phyloP scores from a whole-genome alignment of 192 early-diverging fungal genomes.

The Coemansia sp. region DNA sequence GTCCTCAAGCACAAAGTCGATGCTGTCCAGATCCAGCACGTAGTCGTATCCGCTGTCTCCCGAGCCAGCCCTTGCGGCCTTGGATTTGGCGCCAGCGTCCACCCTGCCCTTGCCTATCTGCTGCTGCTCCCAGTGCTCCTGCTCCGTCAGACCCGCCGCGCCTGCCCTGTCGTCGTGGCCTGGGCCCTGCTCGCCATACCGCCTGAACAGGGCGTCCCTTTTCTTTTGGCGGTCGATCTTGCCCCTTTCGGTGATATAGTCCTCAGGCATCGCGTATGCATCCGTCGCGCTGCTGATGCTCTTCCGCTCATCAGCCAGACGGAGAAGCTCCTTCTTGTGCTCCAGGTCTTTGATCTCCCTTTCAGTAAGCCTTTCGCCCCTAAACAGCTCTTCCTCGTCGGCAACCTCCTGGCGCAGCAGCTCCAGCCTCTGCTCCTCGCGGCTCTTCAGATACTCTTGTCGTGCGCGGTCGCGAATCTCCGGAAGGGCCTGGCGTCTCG shows the following conservation, averaged over 20 bases:
- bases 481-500: constrained; percentile 66
- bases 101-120: constrained; percentile 68
- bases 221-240: constrained; percentile 96
- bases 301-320: constrained; percentile 80
- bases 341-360: constrained; percentile 77
- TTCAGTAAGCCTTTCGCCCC: constrained; percentile 68
- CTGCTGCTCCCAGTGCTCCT: constrained; percentile 90
- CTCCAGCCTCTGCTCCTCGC: constrained; percentile 79
- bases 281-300: constrained; percentile 76
- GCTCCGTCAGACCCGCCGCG: constrained; percentile 59
- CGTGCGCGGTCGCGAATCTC: constrained; percentile 85
- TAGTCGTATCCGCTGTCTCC: constrained; percentile 78
- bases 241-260: constrained; percentile 98
- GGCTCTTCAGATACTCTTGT: constrained; percentile 86
- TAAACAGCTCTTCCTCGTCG: constrained; percentile 87
- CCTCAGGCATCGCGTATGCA: constrained; percentile 86
- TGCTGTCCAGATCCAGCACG: constrained; percentile 88
- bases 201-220: constrained; percentile 78
- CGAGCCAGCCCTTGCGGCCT: constrained; percentile 48
- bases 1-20: constrained; percentile 86
- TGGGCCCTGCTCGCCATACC: constrained; percentile 78
- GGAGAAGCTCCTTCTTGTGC: constrained; percentile 81
- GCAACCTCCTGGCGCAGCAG: constrained; percentile 74
- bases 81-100: constrained; percentile 58
- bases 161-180: constrained; percentile 37